Evolutionary conservation across 805 yeast species (phyloP).

Genomic region (Ogataea nitratoaversa): DNA sequence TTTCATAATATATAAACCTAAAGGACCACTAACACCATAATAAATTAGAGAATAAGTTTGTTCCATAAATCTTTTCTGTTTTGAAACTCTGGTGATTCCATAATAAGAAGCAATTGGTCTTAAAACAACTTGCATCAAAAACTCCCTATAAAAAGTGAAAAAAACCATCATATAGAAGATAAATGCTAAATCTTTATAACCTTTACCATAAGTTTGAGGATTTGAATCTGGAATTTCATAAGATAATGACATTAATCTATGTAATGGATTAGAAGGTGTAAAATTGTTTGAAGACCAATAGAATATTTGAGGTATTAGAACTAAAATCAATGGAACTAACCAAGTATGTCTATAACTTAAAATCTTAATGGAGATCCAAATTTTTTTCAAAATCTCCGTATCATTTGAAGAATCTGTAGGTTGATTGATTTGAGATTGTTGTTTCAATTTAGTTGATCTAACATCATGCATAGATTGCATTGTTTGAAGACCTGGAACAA

Average conservation of each 20-base stretch:
- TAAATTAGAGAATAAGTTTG: conserved; percentile 84
- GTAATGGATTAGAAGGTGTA: conserved; percentile 56
- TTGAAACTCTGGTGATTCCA: conserved; percentile 52
- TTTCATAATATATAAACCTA: conserved; percentile 86
- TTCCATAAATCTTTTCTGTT: conserved; percentile 82
- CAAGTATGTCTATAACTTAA: conserved; percentile 61
- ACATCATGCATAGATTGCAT: conserved; percentile 47
- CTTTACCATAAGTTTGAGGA: conserved; percentile 72
- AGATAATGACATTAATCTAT: conserved; percentile 59
- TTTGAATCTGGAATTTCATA: conserved; percentile 59
- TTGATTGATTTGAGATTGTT: conserved; percentile 26
- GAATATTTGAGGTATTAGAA: conserved; percentile 36
- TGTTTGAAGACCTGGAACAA: conserved; percentile 64
- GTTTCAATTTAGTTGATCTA: conserved; percentile 35
- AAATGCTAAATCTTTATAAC: conserved; percentile 75
- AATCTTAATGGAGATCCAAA: conserved; percentile 56
- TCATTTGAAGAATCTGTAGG: conserved; percentile 35
- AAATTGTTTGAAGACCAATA: conserved; percentile 56
- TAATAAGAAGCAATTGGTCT: conserved; percentile 59
- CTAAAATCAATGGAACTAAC: conserved; percentile 58
- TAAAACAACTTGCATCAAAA: conserved; percentile 76
- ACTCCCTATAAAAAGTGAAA: conserved; percentile 89
- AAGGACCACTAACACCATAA: conserved; percentile 75
- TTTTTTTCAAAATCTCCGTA: conserved; percentile 49
- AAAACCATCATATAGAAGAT: conserved; percentile 77